Conservation (phyloP, 1,139 yeast species). For the Williopsis jadinii region DNA sequence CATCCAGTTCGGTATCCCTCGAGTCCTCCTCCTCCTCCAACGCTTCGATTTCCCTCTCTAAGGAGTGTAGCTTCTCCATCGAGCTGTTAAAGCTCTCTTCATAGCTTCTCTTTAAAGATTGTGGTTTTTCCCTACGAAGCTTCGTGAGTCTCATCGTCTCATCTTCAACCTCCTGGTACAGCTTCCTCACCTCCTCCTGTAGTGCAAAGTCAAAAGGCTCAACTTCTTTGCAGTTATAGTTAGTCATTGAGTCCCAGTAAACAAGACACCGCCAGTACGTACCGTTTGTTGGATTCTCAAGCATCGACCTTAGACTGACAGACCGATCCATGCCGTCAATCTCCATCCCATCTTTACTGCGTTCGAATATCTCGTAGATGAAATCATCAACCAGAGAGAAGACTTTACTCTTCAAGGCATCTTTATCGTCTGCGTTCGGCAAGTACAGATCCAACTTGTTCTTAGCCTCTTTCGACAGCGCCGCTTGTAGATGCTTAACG, state of each 20-base stretch:
- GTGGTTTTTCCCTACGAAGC: conserved; percentile 48
- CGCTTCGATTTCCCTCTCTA: conserved; percentile 14
- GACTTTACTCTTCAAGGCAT: conserved; percentile 16
- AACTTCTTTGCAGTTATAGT: conserved; percentile 3
- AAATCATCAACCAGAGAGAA: conserved; percentile 16
- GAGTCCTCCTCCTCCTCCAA: conserved; percentile 7
- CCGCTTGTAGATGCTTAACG: conserved; percentile 36
- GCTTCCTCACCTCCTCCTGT: conserved; percentile 45
- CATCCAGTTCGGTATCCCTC: not conserved
- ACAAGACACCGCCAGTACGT: not conserved
- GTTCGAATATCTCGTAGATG: conserved; percentile 18
- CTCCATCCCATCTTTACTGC: conserved; percentile 12
- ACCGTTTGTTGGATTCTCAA: conserved; percentile 12
- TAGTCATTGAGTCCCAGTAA: not conserved
- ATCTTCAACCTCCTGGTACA: conserved; percentile 49
- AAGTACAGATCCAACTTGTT: conserved; percentile 40
- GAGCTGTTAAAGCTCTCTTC: conserved; percentile 20
- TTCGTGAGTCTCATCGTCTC: conserved; percentile 47
- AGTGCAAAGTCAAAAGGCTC: conserved; percentile 60
- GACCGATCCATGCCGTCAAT: conserved; percentile 14
- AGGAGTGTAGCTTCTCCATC: conserved; percentile 19
- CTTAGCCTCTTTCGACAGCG: conserved; percentile 33
- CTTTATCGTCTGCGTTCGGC: conserved; percentile 30
- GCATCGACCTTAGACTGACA: conserved; percentile 4
- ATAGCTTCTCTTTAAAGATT: conserved; percentile 23